These are phyloP conservation scores for Pseudogymnoascus sp. DNA, from an alignment of 2,329 filamentous ascomycete genomes.

Conservation along the genomic window DNA sequence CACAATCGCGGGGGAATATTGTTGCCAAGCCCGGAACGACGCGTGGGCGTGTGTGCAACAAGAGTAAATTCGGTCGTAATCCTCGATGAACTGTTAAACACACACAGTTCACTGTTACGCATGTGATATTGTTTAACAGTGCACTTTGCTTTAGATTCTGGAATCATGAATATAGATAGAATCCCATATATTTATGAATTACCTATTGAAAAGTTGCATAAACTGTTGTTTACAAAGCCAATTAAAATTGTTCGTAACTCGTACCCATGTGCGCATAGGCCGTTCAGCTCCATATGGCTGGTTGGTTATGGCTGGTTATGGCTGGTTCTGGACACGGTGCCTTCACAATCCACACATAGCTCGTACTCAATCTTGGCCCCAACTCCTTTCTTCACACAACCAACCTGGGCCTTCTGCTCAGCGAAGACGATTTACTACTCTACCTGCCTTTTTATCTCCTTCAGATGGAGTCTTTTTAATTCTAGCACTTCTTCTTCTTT, in stretches of 20 bases:
- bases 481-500: not conserved
- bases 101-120: not conserved
- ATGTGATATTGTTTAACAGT: not conserved
- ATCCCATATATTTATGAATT: not conserved
- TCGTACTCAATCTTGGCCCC: slow-evolving; percentile 6
- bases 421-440: not conserved
- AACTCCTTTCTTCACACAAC: slow-evolving; percentile 8
- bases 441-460: not conserved
- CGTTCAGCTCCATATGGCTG: slow-evolving; percentile 1
- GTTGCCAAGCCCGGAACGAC: not conserved
- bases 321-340: slow-evolving; percentile 6
- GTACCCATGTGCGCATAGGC: not conserved
- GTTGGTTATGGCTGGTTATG: not conserved
- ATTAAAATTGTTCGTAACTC: slow-evolving; percentile 4
- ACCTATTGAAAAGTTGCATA: slow-evolving; percentile 3
- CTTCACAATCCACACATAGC: slow-evolving; percentile 5
- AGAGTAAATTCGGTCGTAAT: not conserved
- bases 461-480: slow-evolving; percentile 10
- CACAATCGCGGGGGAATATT: not conserved
- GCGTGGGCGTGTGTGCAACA: not conserved
- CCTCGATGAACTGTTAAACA: not conserved
- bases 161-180: not conserved
- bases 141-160: not conserved
- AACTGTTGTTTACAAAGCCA: not conserved
- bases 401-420: slow-evolving; percentile 4